These are phyloP conservation scores for Leccinum griseonigrum DNA, from an alignment of 1,284 basidiomycete genomes.

Conservation along the genomic window DNA sequence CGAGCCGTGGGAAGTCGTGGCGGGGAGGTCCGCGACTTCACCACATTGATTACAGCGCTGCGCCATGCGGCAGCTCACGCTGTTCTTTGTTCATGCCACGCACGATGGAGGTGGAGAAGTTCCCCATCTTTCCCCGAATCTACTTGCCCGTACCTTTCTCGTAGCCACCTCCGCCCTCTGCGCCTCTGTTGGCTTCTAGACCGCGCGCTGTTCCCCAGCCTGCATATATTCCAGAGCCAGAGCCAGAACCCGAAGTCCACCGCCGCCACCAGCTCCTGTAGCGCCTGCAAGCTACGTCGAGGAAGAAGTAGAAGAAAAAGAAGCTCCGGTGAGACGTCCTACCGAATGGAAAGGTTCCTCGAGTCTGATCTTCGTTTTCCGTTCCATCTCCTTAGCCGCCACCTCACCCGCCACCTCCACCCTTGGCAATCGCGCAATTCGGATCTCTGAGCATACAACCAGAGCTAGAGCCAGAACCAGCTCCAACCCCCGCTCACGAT, in stretches of 20 bases:
- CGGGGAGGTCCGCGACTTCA: slow-evolving; percentile 42
- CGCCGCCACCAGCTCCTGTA: neutral
- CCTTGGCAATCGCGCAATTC: slow-evolving; percentile 19
- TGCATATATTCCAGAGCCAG: slow-evolving; percentile 24
- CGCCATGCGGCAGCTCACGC: neutral
- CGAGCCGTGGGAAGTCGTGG: slow-evolving; percentile 51
- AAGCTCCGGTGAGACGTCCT: slow-evolving; percentile 14
- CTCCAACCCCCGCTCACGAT: slow-evolving; percentile 27
- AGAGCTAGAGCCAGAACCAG: slow-evolving; percentile 22
- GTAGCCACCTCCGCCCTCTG: slow-evolving; percentile 31
- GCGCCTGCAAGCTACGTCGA: slow-evolving; percentile 2
- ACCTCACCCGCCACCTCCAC: slow-evolving; percentile 20
- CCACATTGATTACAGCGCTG: slow-evolving; percentile 23
- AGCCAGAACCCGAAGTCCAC: slow-evolving; percentile 39
- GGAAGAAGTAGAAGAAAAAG: slow-evolving; percentile 15
- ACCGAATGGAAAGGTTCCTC: neutral
- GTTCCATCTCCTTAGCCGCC: slow-evolving; percentile 16
- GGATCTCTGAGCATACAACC: slow-evolving; percentile 15
- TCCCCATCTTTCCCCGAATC: slow-evolving; percentile 43
- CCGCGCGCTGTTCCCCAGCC: slow-evolving; percentile 32
- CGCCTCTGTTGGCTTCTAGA: slow-evolving; percentile 31
- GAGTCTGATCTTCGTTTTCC: slow-evolving; percentile 7
- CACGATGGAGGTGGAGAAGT: slow-evolving; percentile 11
- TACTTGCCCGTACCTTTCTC: slow-evolving; percentile 34
- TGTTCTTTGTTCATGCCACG: slow-evolving; percentile 5